Base-by-base conservation (phyloP, 2,329 filamentous ascomycete species). In the Diaporthe citrichinensis region DNA sequence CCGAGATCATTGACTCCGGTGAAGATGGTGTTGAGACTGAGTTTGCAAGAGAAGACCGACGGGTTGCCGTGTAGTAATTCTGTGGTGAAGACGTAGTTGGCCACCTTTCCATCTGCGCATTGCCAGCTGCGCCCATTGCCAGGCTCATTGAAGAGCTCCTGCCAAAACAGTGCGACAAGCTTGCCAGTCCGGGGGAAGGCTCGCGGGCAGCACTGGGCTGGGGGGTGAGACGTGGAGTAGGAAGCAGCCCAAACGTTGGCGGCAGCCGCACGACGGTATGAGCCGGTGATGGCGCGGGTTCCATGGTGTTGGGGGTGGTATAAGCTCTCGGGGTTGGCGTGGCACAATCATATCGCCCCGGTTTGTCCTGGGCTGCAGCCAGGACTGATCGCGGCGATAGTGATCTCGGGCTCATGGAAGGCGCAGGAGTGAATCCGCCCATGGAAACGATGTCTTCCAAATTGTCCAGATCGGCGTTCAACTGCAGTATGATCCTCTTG, bases 1-100 rank as follows among this genome's bases (percentile, higher is more conserved):
- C 91, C 76, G 91, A 92, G 61, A 93, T 84, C 91, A 93, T 92
- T 73, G 91, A 93, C 81, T 93, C 91, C 77, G 91, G 91, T 39
- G 91, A 93, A 76, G 91, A 93, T 46, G 89, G 88, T 41, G 89
- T 90, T 36, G 91, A 93, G 79, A 91, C 85, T 25, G 91, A 91
- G 80, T 88, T 91, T 81, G 90, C 91, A 76, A 92, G 88, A 23
- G 91, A 92, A 20, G 91, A 92, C 77, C 91, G 90, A 76, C 91
- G 91, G 51, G 85, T 55, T 69, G 65, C 84, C 2, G 86, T 84
- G 69, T 85, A 81, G 79, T 88, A 88, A 78, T 84, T 85, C 79
- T 88, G 86, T 36, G 90, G 90, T 28, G 91, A 92, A 5, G 88
- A 87, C 5, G 85, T 85, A 74, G 84, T 84, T 61, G 88, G 86